Percentiles rank a stretch among this genome's conserved stretches.
These are phyloP conservation scores for Euphorbia celastroides DNA, from an alignment of 441 rosid species.

Conservation along the genomic window DNA sequence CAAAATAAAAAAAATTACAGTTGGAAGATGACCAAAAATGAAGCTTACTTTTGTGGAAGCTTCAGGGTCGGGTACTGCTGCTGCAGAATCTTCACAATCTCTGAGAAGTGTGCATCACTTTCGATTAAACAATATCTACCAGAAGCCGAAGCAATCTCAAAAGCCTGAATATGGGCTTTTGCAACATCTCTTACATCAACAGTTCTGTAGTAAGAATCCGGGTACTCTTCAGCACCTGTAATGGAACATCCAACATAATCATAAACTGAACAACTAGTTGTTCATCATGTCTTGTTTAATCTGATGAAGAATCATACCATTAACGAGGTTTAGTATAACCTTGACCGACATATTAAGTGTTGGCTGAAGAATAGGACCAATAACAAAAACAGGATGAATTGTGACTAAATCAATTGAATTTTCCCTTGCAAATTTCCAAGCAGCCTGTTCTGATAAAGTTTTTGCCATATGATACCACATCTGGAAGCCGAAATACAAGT, in stretches of 20 bases:
- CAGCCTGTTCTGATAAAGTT: slow-evolving; percentile 70
- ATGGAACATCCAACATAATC: neutral
- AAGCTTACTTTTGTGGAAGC: slow-evolving; percentile 37
- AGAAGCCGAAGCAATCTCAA: slow-evolving; percentile 46
- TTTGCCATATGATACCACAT: slow-evolving; percentile 37
- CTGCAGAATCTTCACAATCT: slow-evolving; percentile 35
- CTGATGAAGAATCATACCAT: slow-evolving; percentile 25
- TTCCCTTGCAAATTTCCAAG: slow-evolving; percentile 55
- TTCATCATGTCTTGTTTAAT: slow-evolving; percentile 10
- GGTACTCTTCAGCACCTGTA: slow-evolving; percentile 18
- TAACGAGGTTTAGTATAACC: slow-evolving; percentile 35
- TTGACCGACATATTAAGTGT: slow-evolving; percentile 36
- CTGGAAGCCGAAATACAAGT: neutral
- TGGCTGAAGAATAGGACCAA: slow-evolving; percentile 65
- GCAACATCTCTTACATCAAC: slow-evolving; percentile 72
- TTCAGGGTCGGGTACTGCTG: slow-evolving; percentile 41
- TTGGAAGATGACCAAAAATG: neutral
- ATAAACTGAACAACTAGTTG: neutral
- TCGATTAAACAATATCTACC: no score
- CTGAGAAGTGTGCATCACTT: slow-evolving; percentile 32
- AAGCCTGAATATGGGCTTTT: slow-evolving; percentile 50
- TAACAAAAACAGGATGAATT: slow-evolving; percentile 57
- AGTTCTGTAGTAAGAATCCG: slow-evolving; percentile 27
- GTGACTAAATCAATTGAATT: slow-evolving; percentile 66
- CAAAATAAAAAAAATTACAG: neutral